Evolutionary conservation across 108 stramenopile species (phyloP).

Genomic region (Cylindrotheca fusiformis): DNA sequence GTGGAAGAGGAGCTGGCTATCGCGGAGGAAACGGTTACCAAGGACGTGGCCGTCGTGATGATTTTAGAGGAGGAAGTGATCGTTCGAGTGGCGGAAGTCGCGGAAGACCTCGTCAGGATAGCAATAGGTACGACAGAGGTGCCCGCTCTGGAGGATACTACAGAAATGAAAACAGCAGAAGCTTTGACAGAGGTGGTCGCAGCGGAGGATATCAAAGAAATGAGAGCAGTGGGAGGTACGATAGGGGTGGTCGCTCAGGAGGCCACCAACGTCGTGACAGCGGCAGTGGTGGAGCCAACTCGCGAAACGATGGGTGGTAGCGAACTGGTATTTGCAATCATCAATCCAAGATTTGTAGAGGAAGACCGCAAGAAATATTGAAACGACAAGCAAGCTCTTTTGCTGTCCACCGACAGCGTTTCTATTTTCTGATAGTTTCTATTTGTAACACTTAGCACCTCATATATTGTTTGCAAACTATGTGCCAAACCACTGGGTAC

Average conservation of each 20-base stretch:
- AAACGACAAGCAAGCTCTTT: no score
- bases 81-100: neutral
- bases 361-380: no score
- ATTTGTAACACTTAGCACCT: no score
- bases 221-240: neutral
- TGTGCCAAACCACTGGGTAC: no score
- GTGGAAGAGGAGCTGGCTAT: conserved; percentile 23
- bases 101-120: neutral
- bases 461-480: no score
- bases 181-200: conserved; percentile 20
- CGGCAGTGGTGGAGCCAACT: conserved; percentile 8
- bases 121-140: conserved; percentile 17
- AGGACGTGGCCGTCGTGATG: conserved; percentile 26
- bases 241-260: neutral
- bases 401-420: no score
- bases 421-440: no score
- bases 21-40: conserved; percentile 9
- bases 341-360: neutral
- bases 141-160: conserved; percentile 5
- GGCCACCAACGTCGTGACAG: conserved; percentile 1
- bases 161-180: neutral
- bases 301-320: neutral
- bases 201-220: neutral
- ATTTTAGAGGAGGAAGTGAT: conserved; percentile 20
- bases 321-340: neutral